Conservation (phyloP, 305 asterid species). For the Solanum aculeatissimum region DNA sequence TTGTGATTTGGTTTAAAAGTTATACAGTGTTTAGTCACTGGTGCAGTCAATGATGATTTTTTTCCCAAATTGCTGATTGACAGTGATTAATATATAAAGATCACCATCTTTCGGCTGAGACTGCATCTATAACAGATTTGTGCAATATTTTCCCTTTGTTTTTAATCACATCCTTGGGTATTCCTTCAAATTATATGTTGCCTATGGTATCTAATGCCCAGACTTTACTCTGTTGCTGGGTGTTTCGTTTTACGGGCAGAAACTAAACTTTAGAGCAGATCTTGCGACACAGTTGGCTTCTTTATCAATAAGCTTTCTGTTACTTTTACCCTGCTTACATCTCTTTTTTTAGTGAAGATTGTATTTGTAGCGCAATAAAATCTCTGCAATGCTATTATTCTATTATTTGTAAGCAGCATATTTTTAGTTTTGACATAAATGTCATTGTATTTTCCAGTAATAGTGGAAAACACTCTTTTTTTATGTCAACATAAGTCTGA, state of each 20-base stretch:
- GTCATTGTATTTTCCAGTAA: too few species aligned
- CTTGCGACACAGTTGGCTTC: constrained; percentile 81
- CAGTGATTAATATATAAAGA: constrained; percentile 26
- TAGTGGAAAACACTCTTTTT: too few species aligned
- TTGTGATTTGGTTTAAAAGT: not conserved
- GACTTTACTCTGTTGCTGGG: constrained; percentile 14
- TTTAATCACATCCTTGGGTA: not conserved
- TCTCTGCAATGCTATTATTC: not conserved
- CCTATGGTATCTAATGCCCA: constrained; percentile 40
- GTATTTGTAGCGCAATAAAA: not conserved
- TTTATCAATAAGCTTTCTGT: constrained; percentile 33
- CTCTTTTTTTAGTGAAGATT: not conserved
- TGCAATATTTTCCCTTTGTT: too few species aligned
- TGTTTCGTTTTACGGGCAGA: constrained; percentile 31
- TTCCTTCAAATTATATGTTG: not conserved
- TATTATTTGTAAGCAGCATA: too few species aligned
- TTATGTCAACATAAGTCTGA: too few species aligned
- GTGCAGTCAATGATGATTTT: constrained; percentile 33
- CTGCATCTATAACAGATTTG: constrained; percentile 2
- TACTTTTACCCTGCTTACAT: constrained; percentile 68
- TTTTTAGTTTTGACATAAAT: too few species aligned
- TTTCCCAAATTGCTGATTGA: constrained; percentile 14
- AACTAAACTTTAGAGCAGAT: constrained; percentile 26
- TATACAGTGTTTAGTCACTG: not conserved
- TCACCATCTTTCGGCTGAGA: constrained; percentile 83